Base-by-base conservation (phyloP, 495 filamentous ascomycete species). In the Penicillium paradoxum region DNA sequence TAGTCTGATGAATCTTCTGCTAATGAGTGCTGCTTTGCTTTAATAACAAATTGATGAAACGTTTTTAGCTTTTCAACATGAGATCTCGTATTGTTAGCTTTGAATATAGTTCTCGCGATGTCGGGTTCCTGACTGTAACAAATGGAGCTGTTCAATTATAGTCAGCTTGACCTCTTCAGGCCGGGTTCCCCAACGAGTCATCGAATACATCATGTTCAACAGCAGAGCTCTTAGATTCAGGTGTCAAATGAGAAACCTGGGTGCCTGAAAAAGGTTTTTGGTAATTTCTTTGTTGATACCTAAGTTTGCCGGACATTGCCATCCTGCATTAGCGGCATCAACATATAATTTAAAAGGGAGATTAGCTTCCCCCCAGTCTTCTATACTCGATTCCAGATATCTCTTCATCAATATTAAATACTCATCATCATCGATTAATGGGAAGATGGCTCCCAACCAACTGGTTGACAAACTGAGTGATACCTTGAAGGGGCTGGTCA, bases 401-500 rank as follows among this genome's bases (percentile, higher is more conserved):
- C n/a, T n/a, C n/a, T n/a, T n/a, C n/a, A n/a, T n/a, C n/a, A n/a
- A n/a, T n/a, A n/a, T n/a, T n/a, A n/a, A n/a, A n/a, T n/a, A n/a
- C n/a, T n/a, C n/a, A n/a, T n/a, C n/a, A n/a, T n/a, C n/a, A n/a
- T n/a, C n/a, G n/a, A n/a, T n/a, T 9, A 15, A n/a, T 5, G 6
- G 33, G 33, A 36, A 4, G 9, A 49, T 38, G 46, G 9, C 34
- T 25, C 14, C 45, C 19, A 14, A 36, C 7, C 29, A 34, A 6
- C 21, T 7, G 1, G 14, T 33, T 21, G 44, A 36, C 39, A 68
- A 70, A 61, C 53, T 58, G 39, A 38, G 51, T 9, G 54, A 27
- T 34, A 40, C 51, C 19, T 62, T 83, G 13, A 62, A 72, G 9
- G 73, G 69, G 6, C 71, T 78, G 38, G 69, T 65, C 30, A 72